Conservation (phyloP, 768 basidiomycete species). For the Sarcodon aspratus region DNA sequence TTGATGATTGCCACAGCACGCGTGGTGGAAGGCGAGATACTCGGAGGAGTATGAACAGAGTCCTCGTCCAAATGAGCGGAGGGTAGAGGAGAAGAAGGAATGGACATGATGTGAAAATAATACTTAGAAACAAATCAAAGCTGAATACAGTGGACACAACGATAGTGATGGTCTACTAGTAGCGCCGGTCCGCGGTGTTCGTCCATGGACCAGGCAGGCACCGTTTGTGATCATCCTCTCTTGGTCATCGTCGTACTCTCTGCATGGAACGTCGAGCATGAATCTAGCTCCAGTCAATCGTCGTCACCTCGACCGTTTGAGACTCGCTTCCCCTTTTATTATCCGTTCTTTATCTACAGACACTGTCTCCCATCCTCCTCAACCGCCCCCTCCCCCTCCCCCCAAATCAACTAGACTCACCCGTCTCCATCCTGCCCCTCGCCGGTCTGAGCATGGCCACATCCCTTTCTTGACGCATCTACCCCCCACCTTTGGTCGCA, state of each 20-base stretch:
- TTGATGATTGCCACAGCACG: constrained; percentile 83
- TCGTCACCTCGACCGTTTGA: background rate
- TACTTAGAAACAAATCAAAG: background rate
- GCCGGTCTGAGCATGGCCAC: constrained; percentile 16
- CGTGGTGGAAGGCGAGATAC: constrained; percentile 14
- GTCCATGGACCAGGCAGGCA: too few species aligned
- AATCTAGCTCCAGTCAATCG: background rate
- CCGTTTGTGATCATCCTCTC: too few species aligned
- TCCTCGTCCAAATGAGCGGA: background rate
- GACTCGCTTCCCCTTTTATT: constrained; percentile 1
- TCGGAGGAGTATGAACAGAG: background rate
- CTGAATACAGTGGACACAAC: background rate
- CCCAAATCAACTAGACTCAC: constrained; percentile 18
- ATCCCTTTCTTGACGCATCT: constrained; percentile 36
- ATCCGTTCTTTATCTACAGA: constrained; percentile 35
- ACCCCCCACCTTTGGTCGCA: constrained; percentile 65
- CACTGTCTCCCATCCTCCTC: constrained; percentile 21
- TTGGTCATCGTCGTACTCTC: too few species aligned
- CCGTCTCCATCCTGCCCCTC: constrained; percentile 31
- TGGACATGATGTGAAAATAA: background rate
- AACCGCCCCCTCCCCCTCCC: constrained; percentile 23
- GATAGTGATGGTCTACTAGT: too few species aligned
- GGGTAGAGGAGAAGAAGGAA: background rate
- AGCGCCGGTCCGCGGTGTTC: too few species aligned
- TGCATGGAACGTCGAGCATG: background rate